Percentiles rank a stretch among this genome's conserved stretches.
Evolutionary conservation across 75 land plant genomes (phyloP).

Genomic region (Isoetes taiwanensis): DNA sequence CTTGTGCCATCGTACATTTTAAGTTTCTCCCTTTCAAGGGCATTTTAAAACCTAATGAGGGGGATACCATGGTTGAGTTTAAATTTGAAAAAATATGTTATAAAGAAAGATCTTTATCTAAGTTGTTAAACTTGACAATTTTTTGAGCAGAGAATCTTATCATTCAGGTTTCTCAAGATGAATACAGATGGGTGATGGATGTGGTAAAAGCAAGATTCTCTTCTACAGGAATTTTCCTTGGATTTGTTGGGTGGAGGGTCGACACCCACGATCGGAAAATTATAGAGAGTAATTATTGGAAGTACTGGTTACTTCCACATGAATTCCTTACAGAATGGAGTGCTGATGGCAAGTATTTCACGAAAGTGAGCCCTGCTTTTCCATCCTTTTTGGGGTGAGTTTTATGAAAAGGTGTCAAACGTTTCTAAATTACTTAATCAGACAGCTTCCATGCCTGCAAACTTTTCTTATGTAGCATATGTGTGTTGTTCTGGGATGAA

Average conservation of each 20-base stretch:
- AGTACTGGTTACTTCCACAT: constrained; percentile 4
- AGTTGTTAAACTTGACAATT: too few relatives aligned
- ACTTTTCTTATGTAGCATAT: too few relatives aligned
- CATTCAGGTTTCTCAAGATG: not conserved
- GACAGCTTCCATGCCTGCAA: too few relatives aligned
- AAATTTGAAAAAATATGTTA: too few relatives aligned
- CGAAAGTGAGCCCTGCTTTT: not conserved
- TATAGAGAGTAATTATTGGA: constrained; percentile 4
- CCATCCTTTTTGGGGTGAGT: constrained; percentile 4
- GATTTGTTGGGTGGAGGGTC: constrained; percentile 3
- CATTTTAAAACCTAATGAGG: too few relatives aligned
- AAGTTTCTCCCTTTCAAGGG: too few relatives aligned
- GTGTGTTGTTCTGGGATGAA: too few relatives aligned
- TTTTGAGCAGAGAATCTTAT: too few relatives aligned
- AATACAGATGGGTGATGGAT: constrained; percentile 4
- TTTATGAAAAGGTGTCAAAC: not conserved
- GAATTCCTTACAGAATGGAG: not conserved
- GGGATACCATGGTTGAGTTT: too few relatives aligned
- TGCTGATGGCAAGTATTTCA: not conserved
- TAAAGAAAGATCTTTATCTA: too few relatives aligned
- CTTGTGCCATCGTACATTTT: too few relatives aligned
- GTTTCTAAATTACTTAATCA: too few relatives aligned
- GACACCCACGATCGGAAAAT: not conserved
- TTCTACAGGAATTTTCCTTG: not conserved
- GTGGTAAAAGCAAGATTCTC: not conserved